These are phyloP conservation scores for Sarocladium strictum DNA, from an alignment of 2,329 filamentous ascomycete species.

Conservation along the genomic window DNA sequence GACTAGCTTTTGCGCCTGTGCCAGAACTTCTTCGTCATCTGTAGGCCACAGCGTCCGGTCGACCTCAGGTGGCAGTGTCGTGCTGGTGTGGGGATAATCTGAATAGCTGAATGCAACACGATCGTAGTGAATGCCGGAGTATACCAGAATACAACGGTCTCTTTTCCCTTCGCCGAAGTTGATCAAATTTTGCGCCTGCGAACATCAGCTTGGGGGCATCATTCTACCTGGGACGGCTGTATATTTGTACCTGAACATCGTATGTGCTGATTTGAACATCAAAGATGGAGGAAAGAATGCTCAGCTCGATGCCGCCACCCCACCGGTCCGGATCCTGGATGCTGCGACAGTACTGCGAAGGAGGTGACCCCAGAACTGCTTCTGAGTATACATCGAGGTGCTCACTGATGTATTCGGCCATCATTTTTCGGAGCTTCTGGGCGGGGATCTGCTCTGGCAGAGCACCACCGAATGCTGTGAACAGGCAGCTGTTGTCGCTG, in stretches of 20 bases:
- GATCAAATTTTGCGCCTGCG: slow-evolving; percentile 28
- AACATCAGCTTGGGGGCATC: slow-evolving; percentile 10
- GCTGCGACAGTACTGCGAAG: slow-evolving; percentile 72
- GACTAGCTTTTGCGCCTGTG: slow-evolving; percentile 60
- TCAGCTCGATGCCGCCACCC: slow-evolving; percentile 88
- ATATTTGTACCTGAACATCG: slow-evolving; percentile 67
- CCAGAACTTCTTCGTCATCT: slow-evolving; percentile 60
- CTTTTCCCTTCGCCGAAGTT: slow-evolving; percentile 70
- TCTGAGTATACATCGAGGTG: slow-evolving; percentile 68
- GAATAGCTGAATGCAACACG: slow-evolving; percentile 70
- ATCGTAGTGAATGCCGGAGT: slow-evolving; percentile 92
- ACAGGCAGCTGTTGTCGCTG: slow-evolving; percentile 93
- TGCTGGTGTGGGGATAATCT: slow-evolving; percentile 47
- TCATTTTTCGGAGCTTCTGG: slow-evolving; percentile 62
- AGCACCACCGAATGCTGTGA: slow-evolving; percentile 78
- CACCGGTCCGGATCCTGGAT: slow-evolving; percentile 77
- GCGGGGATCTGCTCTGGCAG: slow-evolving; percentile 53
- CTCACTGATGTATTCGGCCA: slow-evolving; percentile 71
- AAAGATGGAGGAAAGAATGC: slow-evolving; percentile 79
- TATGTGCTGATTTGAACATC: slow-evolving; percentile 79
- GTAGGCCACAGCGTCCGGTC: slow-evolving; percentile 59
- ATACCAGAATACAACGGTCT: slow-evolving; percentile 73
- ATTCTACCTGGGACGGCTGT: too few relatives aligned
- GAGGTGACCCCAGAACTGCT: slow-evolving; percentile 68
- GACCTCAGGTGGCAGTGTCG: slow-evolving; percentile 61